Conservation (phyloP, 2,329 filamentous ascomycete species). For the Helotiales sp. region DNA sequence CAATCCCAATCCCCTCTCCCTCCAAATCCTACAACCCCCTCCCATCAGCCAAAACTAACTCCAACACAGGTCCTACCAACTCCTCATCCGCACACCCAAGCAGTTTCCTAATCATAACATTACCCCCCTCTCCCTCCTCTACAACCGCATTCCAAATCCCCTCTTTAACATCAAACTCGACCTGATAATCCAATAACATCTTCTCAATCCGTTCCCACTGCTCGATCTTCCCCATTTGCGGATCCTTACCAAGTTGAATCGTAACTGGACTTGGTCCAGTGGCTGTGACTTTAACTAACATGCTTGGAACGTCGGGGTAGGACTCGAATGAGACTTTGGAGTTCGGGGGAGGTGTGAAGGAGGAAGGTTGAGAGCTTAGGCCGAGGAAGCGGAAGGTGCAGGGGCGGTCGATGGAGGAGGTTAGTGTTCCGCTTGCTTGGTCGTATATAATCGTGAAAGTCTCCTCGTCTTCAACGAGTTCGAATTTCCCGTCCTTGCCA, state of each 20-base stretch:
- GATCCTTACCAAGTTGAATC: slow-evolving; percentile 23
- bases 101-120: slow-evolving; percentile 13
- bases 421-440: slow-evolving; percentile 8
- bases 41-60: slow-evolving; percentile 18
- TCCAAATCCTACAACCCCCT: neutral
- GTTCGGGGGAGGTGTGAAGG: neutral
- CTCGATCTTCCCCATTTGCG: slow-evolving; percentile 19
- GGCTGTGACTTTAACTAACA: slow-evolving; percentile 18
- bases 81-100: slow-evolving; percentile 5
- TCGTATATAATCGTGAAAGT: neutral
- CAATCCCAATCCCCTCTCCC: neutral
- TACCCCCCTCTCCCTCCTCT: neutral
- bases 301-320: slow-evolving; percentile 9
- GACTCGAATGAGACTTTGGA: neutral
- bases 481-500: slow-evolving; percentile 13
- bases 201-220: slow-evolving; percentile 13
- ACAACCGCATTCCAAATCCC: slow-evolving; percentile 12
- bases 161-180: slow-evolving; percentile 15
- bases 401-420: slow-evolving; percentile 15
- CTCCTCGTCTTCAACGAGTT: slow-evolving; percentile 13
- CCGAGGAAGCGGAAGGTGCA: slow-evolving; percentile 21
- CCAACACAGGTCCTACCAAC: slow-evolving; percentile 9
- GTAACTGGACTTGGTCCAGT: neutral
- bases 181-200: slow-evolving; percentile 16
- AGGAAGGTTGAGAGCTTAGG: neutral